Percentiles rank a stretch among this genome's conserved stretches.
phyloP scores from a whole-genome alignment of 345 rosid species.

The Nephelium lappaceum region DNA sequence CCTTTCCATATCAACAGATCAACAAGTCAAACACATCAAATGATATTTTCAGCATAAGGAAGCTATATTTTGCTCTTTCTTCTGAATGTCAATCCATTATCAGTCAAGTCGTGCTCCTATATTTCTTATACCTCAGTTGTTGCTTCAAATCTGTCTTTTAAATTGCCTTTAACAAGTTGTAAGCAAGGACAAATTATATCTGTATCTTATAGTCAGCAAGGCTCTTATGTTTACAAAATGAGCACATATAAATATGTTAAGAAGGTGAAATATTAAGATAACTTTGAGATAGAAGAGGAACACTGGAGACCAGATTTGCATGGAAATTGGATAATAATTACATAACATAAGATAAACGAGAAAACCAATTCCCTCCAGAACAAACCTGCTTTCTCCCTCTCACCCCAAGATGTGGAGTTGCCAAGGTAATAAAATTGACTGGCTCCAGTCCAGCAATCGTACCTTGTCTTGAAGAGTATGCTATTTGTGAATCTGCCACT shows the following conservation, averaged over 20 bases:
- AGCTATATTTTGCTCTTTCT: not conserved
- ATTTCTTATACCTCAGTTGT: not conserved
- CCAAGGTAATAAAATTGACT: constrained; percentile 90
- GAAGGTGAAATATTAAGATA: not conserved
- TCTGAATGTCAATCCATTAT: constrained; percentile 4
- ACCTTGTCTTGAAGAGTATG: constrained; percentile 44
- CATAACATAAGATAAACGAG: constrained; percentile 1
- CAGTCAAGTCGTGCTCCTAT: not conserved
- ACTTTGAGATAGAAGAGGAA: not conserved
- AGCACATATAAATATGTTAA: not conserved
- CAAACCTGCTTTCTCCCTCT: constrained; percentile 97
- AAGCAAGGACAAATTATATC: not conserved
- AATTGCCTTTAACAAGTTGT: not conserved
- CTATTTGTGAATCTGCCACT: constrained; percentile 32
- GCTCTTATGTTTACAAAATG: constrained; percentile 6
- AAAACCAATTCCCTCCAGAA: constrained; percentile 25
- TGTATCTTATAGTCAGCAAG: not conserved
- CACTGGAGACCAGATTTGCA: not conserved
- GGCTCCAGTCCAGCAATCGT: constrained; percentile 90
- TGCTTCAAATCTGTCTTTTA: not conserved
- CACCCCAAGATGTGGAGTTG: constrained; percentile 98
- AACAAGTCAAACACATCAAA: not conserved
- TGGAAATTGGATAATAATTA: not conserved
- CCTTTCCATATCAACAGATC: not conserved
- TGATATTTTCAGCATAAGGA: not conserved